phyloP scores from a whole-genome alignment of 306 rosid genomes.

The Casuarina glauca region DNA sequence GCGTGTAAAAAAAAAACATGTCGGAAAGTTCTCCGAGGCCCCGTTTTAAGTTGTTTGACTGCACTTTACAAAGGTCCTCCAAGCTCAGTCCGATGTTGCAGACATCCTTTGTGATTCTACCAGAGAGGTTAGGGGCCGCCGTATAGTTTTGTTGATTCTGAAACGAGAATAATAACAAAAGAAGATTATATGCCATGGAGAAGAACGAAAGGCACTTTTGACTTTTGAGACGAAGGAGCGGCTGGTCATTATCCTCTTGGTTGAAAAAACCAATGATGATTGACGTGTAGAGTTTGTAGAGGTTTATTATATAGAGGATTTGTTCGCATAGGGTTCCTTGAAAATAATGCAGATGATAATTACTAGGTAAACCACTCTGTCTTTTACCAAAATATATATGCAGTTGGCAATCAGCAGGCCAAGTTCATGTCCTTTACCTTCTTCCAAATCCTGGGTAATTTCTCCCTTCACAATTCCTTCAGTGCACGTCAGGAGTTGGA shows the following conservation, averaged over 20 bases:
- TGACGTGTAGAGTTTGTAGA: background rate
- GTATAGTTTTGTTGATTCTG: too few relatives aligned
- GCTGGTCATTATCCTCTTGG: background rate
- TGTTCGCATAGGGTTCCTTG: background rate
- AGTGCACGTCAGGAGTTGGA: background rate
- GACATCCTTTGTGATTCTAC: too few relatives aligned
- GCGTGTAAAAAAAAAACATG: too few relatives aligned
- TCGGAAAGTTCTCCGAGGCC: too few relatives aligned
- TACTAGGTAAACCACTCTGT: background rate
- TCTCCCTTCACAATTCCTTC: background rate
- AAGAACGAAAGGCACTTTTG: background rate
- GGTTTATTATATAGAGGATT: background rate
- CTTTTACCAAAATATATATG: too few relatives aligned
- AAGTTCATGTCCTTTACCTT: background rate
- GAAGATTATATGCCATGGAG: background rate
- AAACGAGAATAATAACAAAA: background rate
- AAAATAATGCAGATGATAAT: background rate
- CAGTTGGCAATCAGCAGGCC: too few relatives aligned
- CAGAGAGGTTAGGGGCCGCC: too few relatives aligned
- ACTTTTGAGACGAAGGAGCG: background rate
- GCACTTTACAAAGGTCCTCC: too few relatives aligned
- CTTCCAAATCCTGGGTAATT: background rate
- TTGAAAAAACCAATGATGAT: background rate
- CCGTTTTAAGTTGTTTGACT: too few relatives aligned
- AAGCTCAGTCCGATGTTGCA: too few relatives aligned